Evolutionary conservation across 306 rosid species (phyloP).

Genomic region (Arachis stenosperma): DNA sequence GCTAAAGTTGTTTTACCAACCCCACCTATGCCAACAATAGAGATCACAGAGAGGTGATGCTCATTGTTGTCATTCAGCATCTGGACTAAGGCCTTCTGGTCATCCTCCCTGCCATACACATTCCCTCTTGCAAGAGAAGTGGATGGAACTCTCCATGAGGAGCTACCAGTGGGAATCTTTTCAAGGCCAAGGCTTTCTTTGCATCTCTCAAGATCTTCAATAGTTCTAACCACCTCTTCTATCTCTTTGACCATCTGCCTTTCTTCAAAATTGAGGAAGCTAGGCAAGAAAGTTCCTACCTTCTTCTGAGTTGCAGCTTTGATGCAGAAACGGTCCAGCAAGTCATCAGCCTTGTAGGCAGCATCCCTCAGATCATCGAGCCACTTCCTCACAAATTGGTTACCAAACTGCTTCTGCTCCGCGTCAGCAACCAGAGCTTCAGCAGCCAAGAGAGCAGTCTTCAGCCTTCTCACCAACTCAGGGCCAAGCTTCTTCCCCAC

Average conservation of each 20-base stretch:
- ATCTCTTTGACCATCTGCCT: not conserved
- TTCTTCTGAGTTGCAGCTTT: too few species aligned
- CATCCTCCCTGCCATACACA: not conserved
- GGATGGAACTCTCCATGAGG: too few species aligned
- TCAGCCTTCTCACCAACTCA: too few species aligned
- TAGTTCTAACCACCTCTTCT: not conserved
- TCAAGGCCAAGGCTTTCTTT: not conserved
- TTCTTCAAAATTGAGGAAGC: not conserved
- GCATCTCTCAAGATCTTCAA: not conserved
- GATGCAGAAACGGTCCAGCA: constrained; percentile 33
- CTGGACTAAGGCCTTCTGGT: not conserved
- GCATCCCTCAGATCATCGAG: not conserved
- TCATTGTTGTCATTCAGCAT: not conserved
- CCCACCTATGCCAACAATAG: constrained; percentile 23
- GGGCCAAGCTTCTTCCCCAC: too few species aligned
- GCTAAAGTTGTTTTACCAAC: constrained; percentile 23
- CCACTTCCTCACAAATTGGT: too few species aligned
- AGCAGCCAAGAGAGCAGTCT: too few species aligned
- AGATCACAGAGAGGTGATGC: not conserved
- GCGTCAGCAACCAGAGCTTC: too few species aligned
- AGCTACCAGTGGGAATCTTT: not conserved
- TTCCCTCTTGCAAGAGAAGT: too few species aligned
- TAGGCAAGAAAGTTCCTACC: too few species aligned
- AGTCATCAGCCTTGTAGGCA: not conserved
- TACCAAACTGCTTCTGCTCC: too few species aligned